A percentile compares a stretch with the other conserved stretches of the same genome.
Conservation (phyloP, 2,329 filamentous ascomycete genomes). For the Arthrobotrys musiformis region DNA sequence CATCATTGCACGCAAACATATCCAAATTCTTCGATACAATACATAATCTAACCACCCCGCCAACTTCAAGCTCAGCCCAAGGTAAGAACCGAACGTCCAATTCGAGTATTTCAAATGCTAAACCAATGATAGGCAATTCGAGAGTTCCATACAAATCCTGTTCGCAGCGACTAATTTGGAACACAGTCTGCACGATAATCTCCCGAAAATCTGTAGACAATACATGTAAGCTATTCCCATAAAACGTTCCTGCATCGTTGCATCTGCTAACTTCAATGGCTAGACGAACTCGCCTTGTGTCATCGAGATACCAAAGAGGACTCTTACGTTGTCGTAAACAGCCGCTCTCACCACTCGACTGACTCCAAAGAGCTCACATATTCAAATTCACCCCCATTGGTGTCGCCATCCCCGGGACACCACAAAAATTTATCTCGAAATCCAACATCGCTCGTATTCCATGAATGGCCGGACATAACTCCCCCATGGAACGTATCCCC, state of each 20-base stretch:
- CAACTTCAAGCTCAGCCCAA: background rate
- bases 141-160: background rate
- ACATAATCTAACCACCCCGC: background rate
- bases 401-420: background rate
- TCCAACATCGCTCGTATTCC: slow-evolving; percentile 33
- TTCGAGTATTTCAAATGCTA: background rate
- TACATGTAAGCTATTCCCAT: background rate
- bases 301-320: background rate
- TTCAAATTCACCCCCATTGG: background rate
- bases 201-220: background rate
- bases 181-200: background rate
- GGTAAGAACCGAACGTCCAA: background rate
- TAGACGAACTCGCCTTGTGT: background rate
- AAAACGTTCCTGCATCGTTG: background rate
- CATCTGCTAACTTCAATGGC: background rate
- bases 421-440: background rate
- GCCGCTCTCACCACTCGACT: background rate
- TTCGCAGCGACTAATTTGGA: background rate
- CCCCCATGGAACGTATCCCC: slow-evolving; percentile 19
- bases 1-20: background rate
- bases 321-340: background rate
- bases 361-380: background rate
- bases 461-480: slow-evolving; percentile 51
- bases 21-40: background rate
- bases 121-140: background rate